phyloP scores from a whole-genome alignment of 1,139 yeast genomes.

The Scheffersomyces cryptocercus region DNA sequence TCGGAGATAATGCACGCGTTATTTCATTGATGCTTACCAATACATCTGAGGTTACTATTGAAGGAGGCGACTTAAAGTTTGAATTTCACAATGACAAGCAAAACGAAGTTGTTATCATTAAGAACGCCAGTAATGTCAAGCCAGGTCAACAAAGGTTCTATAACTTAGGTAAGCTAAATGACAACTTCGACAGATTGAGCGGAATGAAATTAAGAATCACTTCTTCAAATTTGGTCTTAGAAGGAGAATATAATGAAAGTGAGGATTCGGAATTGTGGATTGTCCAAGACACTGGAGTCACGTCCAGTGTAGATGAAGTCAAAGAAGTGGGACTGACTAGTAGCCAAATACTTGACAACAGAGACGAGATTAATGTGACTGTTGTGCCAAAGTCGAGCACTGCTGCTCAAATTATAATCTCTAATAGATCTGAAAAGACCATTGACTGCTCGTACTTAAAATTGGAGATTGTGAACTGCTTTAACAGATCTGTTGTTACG shows the following conservation, averaged over 20 bases:
- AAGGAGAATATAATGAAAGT: constrained; percentile 21
- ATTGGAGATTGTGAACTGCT: constrained; percentile 33
- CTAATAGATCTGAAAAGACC: constrained; percentile 26
- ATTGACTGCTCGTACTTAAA: constrained; percentile 35
- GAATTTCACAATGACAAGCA: constrained; percentile 18
- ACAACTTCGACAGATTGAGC: constrained; percentile 16
- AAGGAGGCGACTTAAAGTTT: constrained; percentile 31
- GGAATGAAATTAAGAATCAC: constrained; percentile 23
- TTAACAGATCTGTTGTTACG: constrained; percentile 27
- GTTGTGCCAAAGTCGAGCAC: constrained; percentile 32
- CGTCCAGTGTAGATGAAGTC: neutral
- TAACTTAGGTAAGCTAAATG: constrained; percentile 21
- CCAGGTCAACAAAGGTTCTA: constrained; percentile 32
- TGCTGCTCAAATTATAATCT: constrained; percentile 33
- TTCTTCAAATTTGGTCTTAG: constrained; percentile 21
- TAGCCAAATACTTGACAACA: neutral
- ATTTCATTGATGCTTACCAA: constrained; percentile 31
- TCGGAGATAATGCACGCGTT: constrained; percentile 18
- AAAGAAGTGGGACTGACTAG: neutral
- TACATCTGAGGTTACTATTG: constrained; percentile 21
- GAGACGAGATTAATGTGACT: constrained; percentile 20
- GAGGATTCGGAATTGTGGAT: constrained; percentile 8
- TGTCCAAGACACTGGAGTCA: constrained; percentile 1
- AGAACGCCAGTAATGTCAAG: constrained; percentile 27
- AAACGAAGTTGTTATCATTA: constrained; percentile 22